phyloP scores from a whole-genome alignment of 345 rosid species.

The Gossypioides kirkii region DNA sequence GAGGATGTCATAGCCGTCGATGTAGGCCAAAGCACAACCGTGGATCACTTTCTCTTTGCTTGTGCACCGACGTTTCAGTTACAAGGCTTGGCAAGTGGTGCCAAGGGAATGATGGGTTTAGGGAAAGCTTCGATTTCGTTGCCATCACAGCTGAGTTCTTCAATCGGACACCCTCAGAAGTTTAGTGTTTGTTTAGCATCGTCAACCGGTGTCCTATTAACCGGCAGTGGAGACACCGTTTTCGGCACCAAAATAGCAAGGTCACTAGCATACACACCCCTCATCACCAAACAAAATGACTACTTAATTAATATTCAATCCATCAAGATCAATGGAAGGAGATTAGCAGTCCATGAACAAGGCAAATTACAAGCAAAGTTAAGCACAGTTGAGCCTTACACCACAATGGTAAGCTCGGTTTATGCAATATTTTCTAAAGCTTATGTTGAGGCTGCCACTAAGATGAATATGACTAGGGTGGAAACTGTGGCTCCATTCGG shows the following conservation, averaged over 20 bases:
- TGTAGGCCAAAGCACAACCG: constrained; percentile 11
- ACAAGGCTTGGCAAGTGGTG: constrained; percentile 46
- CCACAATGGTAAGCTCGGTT: constrained; percentile 54
- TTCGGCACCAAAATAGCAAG: constrained; percentile 33
- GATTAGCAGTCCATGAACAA: constrained; percentile 20
- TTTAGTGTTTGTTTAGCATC: constrained; percentile 49
- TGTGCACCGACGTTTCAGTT: constrained; percentile 35
- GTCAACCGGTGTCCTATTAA: constrained; percentile 37
- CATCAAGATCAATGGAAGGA: constrained; percentile 45
- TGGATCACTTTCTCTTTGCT: constrained; percentile 38
- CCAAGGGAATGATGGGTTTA: constrained; percentile 55
- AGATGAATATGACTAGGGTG: constrained; percentile 37
- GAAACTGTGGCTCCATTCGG: constrained; percentile 50
- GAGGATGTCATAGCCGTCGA: constrained; percentile 37
- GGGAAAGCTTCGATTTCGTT: constrained; percentile 50
- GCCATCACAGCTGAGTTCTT: constrained; percentile 50
- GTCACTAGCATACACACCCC: constrained; percentile 56
- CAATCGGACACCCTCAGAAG: constrained; percentile 29
- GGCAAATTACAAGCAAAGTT: constrained; percentile 30
- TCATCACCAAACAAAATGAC: constrained; percentile 23
- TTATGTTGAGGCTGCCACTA: constrained; percentile 37
- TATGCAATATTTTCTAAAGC: constrained; percentile 37
- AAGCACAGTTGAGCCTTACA: constrained; percentile 64
- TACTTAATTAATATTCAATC: constrained; percentile 51
- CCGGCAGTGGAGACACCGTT: constrained; percentile 31